These are phyloP conservation scores for Pyrus betulifolia DNA, from an alignment of 306 rosid species.

Conservation along the genomic window DNA sequence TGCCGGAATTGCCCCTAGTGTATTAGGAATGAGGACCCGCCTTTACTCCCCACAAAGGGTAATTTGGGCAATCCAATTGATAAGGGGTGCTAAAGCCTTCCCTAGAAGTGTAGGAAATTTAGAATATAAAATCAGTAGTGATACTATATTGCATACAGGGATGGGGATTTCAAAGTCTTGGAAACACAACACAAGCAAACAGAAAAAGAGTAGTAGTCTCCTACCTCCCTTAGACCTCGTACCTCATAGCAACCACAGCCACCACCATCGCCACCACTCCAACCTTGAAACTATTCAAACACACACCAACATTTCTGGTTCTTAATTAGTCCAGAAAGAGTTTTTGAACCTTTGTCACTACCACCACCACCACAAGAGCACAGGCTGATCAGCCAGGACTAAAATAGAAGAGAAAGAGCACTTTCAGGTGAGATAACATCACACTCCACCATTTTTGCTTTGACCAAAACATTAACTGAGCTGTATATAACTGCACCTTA, in stretches of 20 bases:
- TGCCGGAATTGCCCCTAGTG: conserved; percentile 1
- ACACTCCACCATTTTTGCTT: conserved; percentile 4
- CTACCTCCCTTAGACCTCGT: not conserved
- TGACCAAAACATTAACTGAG: not conserved
- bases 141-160: not conserved
- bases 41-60: conserved; percentile 8
- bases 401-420: not conserved
- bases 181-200: conserved; percentile 9
- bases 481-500: not conserved
- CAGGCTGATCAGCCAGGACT: not conserved
- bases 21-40: not conserved
- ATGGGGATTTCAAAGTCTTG: not conserved
- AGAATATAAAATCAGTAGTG: not conserved
- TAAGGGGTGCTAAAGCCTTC: conserved; percentile 26
- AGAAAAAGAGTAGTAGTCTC: not conserved
- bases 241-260: not conserved
- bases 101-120: not conserved
- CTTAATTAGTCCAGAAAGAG: not conserved
- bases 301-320: not conserved
- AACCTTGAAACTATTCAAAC: not conserved
- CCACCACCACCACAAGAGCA: not conserved
- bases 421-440: conserved; percentile 4
- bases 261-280: not conserved
- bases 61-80: conserved; percentile 21
- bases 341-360: not conserved